Conservation (phyloP, 2,329 filamentous ascomycete genomes). For the Didymella exigua region DNA sequence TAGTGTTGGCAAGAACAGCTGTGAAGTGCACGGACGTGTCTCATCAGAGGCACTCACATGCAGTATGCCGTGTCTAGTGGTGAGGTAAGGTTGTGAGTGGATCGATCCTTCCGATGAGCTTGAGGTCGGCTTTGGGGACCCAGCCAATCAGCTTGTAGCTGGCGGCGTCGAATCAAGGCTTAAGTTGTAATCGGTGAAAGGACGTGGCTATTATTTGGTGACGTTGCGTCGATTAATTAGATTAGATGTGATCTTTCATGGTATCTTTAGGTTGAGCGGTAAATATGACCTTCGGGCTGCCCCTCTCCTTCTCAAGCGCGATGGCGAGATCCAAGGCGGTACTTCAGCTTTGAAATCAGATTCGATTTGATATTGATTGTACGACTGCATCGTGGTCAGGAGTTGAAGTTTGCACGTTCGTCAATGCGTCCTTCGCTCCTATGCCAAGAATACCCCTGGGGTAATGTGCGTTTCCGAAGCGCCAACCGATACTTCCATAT, state of each 20-base stretch:
- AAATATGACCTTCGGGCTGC: background rate
- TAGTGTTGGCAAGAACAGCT: too few relatives aligned
- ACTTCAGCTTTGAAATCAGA: background rate
- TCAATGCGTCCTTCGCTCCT: background rate
- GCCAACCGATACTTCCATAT: background rate
- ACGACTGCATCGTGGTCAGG: background rate
- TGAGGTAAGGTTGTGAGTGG: background rate
- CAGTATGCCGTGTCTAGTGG: background rate
- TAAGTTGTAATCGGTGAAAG: background rate
- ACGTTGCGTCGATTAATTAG: background rate
- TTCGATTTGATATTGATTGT: background rate
- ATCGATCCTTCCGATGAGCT: background rate
- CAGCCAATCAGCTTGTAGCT: background rate
- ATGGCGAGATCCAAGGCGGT: background rate
- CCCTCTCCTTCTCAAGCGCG: background rate
- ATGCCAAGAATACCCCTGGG: conserved; percentile 6
- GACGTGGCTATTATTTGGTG: background rate
- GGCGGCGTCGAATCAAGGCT: background rate
- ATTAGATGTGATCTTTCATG: background rate
- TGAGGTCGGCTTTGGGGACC: background rate
- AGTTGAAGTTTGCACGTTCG: background rate
- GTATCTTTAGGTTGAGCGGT: too few relatives aligned
- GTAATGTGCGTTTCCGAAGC: background rate
- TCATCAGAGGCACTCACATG: too few relatives aligned
- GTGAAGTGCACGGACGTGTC: too few relatives aligned